Base-by-base conservation (phyloP, 352 stramenopile species). In the Phytopythium aichiense region DNA sequence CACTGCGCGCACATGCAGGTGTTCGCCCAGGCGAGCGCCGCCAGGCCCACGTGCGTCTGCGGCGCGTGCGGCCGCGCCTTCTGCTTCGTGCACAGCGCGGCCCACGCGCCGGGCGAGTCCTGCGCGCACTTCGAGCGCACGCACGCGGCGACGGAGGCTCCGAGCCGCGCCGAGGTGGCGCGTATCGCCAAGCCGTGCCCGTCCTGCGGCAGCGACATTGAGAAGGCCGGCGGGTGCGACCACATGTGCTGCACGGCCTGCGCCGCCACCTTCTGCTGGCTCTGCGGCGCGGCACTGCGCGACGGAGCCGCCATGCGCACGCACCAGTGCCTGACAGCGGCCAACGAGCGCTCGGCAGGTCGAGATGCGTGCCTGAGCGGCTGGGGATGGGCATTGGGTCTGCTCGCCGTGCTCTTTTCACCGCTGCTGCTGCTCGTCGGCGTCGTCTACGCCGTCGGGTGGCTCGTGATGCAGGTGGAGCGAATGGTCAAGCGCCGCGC, bases 191-290 rank as follows among this genome's bases (percentile, higher is more conserved):
- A 38, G 50, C 23, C 23, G 42, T 67, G 61, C 53, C 61, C 61
- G 3, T n/a, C 18, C 25, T 67, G 61, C 30, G 35, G 23, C 28
- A 30, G 40, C 8, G 28, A 38, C 25, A 63, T 67, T 13, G 61
- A 67, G 49, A 67, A 60, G 46, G 55, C 56, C 48, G 64, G 64
- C 23, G 64, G 64, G 4, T 70, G 64, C 40, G 35, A 51, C 28
- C 59, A 66, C 49, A 66, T 70, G 64, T 66, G 43, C 28, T 70
- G 64, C 60, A 15, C 33, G 5, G 38, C 56, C 9, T 70, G 64
- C 59, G 50, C 43, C 20, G 28, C 45, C 38, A 55, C 52, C 33
- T 65, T 52, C 20, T 68, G 52, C 45, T 63, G 58, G 60, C 38
- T 61, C 18, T 71, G 66, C 37, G 50, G 61, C n/a, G 54, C 54